Evolutionary conservation across 805 yeast species (phyloP).

Genomic region (Metschnikowia cerradonensis): DNA sequence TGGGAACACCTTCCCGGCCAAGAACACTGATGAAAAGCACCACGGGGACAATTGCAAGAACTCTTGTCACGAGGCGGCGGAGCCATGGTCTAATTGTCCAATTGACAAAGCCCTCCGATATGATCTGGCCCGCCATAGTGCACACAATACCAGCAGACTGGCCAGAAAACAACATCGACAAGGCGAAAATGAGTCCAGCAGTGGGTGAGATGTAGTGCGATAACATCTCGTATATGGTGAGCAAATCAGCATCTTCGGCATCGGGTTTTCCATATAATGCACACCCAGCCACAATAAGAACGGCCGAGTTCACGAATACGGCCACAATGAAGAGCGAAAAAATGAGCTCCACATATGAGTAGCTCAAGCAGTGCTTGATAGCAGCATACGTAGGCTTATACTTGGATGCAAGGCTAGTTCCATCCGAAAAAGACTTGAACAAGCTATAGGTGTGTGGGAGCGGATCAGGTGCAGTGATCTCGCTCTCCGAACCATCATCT

Average conservation of each 20-base stretch:
- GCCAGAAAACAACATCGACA: slow-evolving; percentile 44
- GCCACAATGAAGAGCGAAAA: slow-evolving; percentile 41
- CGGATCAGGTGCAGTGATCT: slow-evolving; percentile 3
- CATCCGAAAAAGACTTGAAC: slow-evolving; percentile 26
- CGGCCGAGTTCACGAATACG: slow-evolving; percentile 43
- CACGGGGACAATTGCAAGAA: slow-evolving; percentile 41
- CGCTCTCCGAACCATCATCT: background rate
- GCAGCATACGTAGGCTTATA: slow-evolving; percentile 42
- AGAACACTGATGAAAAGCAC: slow-evolving; percentile 32
- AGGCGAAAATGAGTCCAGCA: slow-evolving; percentile 42
- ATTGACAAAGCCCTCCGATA: slow-evolving; percentile 43
- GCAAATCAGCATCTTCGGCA: slow-evolving; percentile 43
- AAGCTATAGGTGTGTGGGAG: slow-evolving; percentile 18
- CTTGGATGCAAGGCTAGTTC: slow-evolving; percentile 25
- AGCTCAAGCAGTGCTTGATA: slow-evolving; percentile 37
- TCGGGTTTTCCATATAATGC: slow-evolving; percentile 41
- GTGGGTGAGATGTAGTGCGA: slow-evolving; percentile 42
- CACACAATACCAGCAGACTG: slow-evolving; percentile 48
- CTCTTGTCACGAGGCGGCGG: slow-evolving; percentile 38
- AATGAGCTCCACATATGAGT: slow-evolving; percentile 38
- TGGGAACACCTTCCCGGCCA: slow-evolving; percentile 44
- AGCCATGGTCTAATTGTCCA: slow-evolving; percentile 44
- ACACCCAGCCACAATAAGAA: slow-evolving; percentile 43
- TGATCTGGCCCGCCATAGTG: slow-evolving; percentile 47
- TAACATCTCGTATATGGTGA: slow-evolving; percentile 43